Conservation (phyloP, 192 early-diverging fungal genomes). For the Gonapodya prolifera region DNA sequence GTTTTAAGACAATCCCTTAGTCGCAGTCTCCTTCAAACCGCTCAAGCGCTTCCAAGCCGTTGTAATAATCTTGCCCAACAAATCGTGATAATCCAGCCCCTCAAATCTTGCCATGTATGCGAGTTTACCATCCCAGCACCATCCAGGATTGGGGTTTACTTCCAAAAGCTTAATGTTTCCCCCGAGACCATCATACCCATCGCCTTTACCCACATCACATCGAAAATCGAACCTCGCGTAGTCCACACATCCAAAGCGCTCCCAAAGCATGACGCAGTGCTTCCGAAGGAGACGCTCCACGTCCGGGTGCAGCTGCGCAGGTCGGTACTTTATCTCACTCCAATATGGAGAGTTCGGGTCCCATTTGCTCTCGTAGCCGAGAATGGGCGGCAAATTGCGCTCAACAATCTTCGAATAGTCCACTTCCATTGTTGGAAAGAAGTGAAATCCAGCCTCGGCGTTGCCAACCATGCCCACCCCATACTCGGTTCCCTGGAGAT, state of each 20-base stretch:
- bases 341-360: conserved; percentile 41
- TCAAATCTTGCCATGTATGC: conserved; percentile 40
- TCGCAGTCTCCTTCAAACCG: background rate
- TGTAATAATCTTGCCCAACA: conserved; percentile 30
- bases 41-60: conserved; percentile 14
- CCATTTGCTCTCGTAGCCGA: conserved; percentile 46
- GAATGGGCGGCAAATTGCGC: conserved; percentile 28
- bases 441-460: conserved; percentile 32
- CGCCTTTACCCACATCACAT: background rate
- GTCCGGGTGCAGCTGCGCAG: conserved; percentile 15
- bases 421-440: conserved; percentile 39
- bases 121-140: conserved; percentile 48
- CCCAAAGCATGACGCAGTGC: conserved; percentile 27
- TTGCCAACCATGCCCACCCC: conserved; percentile 43
- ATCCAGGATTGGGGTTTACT: conserved; percentile 44
- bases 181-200: background rate
- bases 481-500: conserved; percentile 34
- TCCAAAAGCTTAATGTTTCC: conserved; percentile 32
- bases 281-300: conserved; percentile 12
- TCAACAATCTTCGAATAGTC: conserved; percentile 32
- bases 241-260: conserved; percentile 37
- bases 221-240: conserved; percentile 43
- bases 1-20: no score
- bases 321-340: conserved; percentile 31
- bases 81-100: conserved; percentile 23